These are phyloP conservation scores for Dryadomyces quercivorus DNA, from an alignment of 2,329 filamentous ascomycete genomes.

Conservation along the genomic window DNA sequence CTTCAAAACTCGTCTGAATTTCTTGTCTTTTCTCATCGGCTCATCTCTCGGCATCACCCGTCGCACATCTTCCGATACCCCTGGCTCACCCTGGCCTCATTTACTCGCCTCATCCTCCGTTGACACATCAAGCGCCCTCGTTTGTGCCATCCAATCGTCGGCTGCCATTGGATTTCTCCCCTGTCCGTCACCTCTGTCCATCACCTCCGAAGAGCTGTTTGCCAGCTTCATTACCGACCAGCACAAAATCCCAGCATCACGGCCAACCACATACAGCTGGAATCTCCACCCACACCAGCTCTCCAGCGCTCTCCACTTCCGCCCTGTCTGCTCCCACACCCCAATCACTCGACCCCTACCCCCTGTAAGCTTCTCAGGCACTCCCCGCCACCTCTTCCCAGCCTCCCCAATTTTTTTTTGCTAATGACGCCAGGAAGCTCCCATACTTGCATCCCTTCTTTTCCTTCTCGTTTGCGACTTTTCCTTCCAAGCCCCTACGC, in stretches of 20 bases:
- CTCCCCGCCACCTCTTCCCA: conserved; percentile 12
- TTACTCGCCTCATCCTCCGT: no score
- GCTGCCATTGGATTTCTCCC: not conserved
- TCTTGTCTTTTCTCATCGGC: no score
- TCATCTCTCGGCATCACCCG: no score
- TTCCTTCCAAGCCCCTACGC: not conserved
- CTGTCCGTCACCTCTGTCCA: no score
- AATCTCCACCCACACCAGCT: conserved; percentile 6
- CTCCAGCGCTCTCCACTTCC: not conserved
- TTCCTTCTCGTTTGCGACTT: not conserved
- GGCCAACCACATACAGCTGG: conserved; percentile 6
- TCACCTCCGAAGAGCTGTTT: no score
- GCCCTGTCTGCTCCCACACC: not conserved
- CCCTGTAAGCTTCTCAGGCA: conserved; percentile 9
- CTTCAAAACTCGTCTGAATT: no score
- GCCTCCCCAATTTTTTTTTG: conserved; percentile 12
- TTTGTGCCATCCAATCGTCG: not conserved
- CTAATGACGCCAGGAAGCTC: conserved; percentile 9
- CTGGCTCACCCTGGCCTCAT: no score
- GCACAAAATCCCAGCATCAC: not conserved
- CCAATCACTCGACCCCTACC: conserved; percentile 4
- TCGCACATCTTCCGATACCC: no score
- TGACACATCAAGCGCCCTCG: no score
- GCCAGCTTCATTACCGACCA: not conserved
- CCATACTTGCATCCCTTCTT: conserved; percentile 5